Conservation (phyloP, 1,284 basidiomycete genomes). For the Xerocomus minutiporus region DNA sequence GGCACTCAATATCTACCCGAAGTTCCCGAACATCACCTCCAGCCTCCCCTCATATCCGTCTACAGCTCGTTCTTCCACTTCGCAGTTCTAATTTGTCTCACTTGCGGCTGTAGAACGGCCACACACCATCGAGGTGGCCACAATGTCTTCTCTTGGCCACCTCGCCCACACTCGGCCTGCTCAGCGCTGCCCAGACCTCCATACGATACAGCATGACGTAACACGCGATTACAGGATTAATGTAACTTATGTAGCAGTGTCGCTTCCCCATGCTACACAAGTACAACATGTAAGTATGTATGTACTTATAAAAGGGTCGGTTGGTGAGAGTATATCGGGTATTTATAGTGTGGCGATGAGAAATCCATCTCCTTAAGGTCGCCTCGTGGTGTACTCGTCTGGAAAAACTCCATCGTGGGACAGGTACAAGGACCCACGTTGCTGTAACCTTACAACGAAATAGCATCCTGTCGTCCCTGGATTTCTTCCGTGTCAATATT, state of each 20-base stretch:
- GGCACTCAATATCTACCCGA: constrained; percentile 10
- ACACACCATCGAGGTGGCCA: no score
- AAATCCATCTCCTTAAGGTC: constrained; percentile 12
- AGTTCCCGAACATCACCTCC: constrained; percentile 1
- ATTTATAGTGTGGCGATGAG: constrained; percentile 23
- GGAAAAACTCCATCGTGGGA: neutral
- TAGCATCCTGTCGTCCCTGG: constrained; percentile 5
- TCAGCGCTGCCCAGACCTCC: no score
- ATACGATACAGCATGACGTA: constrained; percentile 18
- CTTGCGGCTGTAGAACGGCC: neutral
- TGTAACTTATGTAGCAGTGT: neutral
- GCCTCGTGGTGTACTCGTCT: constrained; percentile 19
- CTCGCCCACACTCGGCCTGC: no score
- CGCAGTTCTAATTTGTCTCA: no score
- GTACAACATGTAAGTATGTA: neutral
- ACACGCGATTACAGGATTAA: constrained; percentile 16
- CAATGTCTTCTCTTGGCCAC: no score
- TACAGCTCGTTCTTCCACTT: neutral
- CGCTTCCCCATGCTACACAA: constrained; percentile 6
- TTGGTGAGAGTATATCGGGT: constrained; percentile 22
- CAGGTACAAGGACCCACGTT: neutral
- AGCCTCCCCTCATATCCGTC: constrained; percentile 18
- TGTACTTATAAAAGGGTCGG: constrained; percentile 9
- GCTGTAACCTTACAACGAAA: neutral
- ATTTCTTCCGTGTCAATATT: constrained; percentile 62